Base-by-base conservation (phyloP, 192 early-diverging fungal species). In the Podila horticola region DNA sequence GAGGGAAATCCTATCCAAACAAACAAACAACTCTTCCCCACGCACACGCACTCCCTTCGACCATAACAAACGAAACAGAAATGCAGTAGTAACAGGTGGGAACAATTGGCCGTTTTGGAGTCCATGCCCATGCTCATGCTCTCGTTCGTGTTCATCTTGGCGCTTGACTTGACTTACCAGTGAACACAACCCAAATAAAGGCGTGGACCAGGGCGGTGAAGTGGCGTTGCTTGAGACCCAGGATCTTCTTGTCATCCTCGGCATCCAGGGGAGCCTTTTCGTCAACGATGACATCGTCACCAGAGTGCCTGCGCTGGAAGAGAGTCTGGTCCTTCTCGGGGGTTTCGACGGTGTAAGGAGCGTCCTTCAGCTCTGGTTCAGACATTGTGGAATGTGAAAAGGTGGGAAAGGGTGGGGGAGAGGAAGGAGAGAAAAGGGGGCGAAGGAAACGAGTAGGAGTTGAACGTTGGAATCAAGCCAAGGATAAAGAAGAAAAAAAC, bases 201-300 rank as follows among this genome's bases (percentile, higher is more conserved):
- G 55, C 30, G n/a, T 81, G 77, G 29, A 24, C 20, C 24, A 81
- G 24, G 58, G n/a, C 34, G n/a, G 34, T 72, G 28, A 73, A 69
- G n/a, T 9, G 66, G 41, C 26, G 52, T 45, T 65, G 20, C 2
- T 49, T 50, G 17, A 81, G 36, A 15, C 77, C 77, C 58, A 81
- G 20, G 26, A 81, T 62, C 71, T 81, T 81, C 71, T 81, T 73
- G 17, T 79, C 41, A 11, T 81, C 69, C 51, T 81, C 71, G 17
- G 24, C 36, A 1, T 69, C 59, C 10, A 6, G 65, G 31, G 24
- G 38, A 38, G 29, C 55, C 28, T 59, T 57, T 55, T 73, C 67
- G 19, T 69, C 71, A 22, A 50, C 59, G 34, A 71, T 30, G 48
- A 58, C 41, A 26, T 62, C 68, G 12, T 79, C 76, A 36, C 50